Base-by-base conservation (phyloP, 495 filamentous ascomycete genomes). In the Hypoxylon cercidicola region DNA sequence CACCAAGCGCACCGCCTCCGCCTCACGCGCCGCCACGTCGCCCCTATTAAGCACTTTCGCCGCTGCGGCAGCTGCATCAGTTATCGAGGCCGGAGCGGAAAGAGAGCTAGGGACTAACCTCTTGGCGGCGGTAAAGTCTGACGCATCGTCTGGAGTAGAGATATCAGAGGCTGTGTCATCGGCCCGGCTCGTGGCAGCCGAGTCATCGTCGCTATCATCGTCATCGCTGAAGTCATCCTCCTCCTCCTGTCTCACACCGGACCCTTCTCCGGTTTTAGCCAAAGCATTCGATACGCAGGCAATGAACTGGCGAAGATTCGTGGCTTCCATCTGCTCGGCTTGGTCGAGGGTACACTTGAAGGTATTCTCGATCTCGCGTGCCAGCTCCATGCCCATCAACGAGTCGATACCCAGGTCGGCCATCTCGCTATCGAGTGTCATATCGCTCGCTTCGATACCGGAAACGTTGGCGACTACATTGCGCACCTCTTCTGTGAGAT, bases 331-430 rank as follows among this genome's bases (percentile, higher is more conserved):
- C 34, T 5, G 3, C 34, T 37, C 4, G 3, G 34, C 3, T n/a
- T 37, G 34, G 10, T 37, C 34, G 34, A 37, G 34, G 2, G 13
- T 12, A 12, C 34, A 37, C 13, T 37, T 37, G 13, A 37, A 37
- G 3, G 34, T 37, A 37, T 37, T 37, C 34, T 37, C 34, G 10
- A 37, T 12, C 13, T 37, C 34, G 34, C 34, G 34, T 37, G 34
- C 34, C 34, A 86, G 49, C 67, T 86, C 84, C 82, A 84, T 83
- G 0, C 77, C 81, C 74, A 84, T 79, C 0, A 87, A 69, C 0
- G 82, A 87, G 57, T 87, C 84, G 13, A 87, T 82, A 0, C 84
- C 82, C 10, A 83, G 32, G 28, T 85, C 79, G 11, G 74, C 77
- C 21, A 85, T 71, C 10, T 76, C 64, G 1, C 62, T 70, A 21